phyloP scores from a whole-genome alignment of 305 asterid species.

The Caryopteris hybrid region DNA sequence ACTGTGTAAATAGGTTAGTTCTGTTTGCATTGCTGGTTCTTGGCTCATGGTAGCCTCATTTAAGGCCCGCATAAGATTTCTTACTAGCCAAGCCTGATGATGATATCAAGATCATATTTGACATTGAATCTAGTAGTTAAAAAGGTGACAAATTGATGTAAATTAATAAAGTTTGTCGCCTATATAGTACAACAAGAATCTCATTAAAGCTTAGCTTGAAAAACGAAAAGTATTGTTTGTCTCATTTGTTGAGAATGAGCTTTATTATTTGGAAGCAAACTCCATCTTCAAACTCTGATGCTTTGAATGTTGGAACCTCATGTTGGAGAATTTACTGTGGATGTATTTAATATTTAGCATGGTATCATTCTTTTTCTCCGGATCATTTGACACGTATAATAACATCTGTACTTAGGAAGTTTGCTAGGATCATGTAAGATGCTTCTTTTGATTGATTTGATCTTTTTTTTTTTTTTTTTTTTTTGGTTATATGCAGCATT shows the following conservation, averaged over 20 bases:
- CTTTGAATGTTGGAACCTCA: background rate
- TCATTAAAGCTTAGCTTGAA: background rate
- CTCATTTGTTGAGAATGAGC: background rate
- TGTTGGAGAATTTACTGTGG: background rate
- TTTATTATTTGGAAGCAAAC: background rate
- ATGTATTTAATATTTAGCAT: background rate
- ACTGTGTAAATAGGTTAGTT: background rate
- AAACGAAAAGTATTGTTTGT: background rate
- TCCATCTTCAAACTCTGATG: background rate
- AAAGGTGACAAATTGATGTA: background rate
- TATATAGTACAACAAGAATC: background rate
- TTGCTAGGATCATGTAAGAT: background rate
- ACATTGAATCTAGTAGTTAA: background rate
- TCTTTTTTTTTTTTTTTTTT: too few relatives aligned
- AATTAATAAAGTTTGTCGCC: background rate
- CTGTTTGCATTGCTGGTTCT: background rate
- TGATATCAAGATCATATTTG: background rate
- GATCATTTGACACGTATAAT: background rate
- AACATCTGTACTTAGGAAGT: background rate
- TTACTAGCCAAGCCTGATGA: background rate
- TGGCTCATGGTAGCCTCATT: too few relatives aligned
- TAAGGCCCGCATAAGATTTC: background rate
- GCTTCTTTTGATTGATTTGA: background rate
- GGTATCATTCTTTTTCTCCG: background rate
- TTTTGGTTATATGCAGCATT: conserved; percentile 55